Conservation (phyloP, 805 yeast species). For the Starmerella powellii region DNA sequence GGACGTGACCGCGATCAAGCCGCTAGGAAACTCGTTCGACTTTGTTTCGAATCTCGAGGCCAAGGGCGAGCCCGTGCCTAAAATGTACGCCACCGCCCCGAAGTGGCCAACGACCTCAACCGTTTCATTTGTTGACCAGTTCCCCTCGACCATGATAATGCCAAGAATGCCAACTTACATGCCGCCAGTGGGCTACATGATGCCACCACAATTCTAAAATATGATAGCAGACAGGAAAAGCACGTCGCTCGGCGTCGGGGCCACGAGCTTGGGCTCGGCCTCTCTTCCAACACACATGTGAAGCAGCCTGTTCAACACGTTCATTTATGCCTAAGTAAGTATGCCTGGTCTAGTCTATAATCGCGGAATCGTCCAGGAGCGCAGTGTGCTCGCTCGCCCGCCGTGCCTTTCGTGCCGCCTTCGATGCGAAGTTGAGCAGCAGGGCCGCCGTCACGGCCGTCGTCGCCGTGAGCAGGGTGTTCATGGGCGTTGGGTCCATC, state of each 20-base stretch:
- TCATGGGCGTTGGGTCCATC: constrained; percentile 73
- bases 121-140: constrained; percentile 17
- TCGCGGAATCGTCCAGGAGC: background rate
- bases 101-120: constrained; percentile 16
- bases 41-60: constrained; percentile 25
- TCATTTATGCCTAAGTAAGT: background rate
- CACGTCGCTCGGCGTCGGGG: no score
- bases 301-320: no score
- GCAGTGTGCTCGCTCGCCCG: background rate
- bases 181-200: constrained; percentile 11
- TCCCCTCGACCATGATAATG: constrained; percentile 1
- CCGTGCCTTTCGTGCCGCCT: background rate
- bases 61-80: constrained; percentile 27
- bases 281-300: no score
- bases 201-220: constrained; percentile 7
- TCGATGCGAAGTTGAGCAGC: background rate
- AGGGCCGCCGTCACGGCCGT: constrained; percentile 25
- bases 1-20: background rate
- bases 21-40: background rate
- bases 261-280: no score
- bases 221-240: no score
- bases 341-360: background rate
- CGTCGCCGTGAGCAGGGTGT: constrained; percentile 40
- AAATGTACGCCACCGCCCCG: constrained; percentile 19
- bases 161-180: constrained; percentile 8